Base-by-base conservation (phyloP, 129 eudicot genomes). In the Flaveria brownii region DNA sequence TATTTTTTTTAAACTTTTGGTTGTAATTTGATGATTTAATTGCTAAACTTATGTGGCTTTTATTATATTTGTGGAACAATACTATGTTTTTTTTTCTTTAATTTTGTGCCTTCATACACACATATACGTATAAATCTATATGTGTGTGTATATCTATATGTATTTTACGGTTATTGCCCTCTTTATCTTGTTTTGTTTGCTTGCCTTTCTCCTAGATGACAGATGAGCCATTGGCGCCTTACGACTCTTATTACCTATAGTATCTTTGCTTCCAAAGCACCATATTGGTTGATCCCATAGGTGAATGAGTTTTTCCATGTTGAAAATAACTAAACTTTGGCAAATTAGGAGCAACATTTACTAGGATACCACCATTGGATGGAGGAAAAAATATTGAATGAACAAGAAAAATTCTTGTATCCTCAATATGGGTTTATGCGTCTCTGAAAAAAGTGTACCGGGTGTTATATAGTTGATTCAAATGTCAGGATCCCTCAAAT, bases 281-380 rank as follows among this genome's bases (percentile, higher is more conserved):
- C 22, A 2, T 46, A 42, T 12, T 22, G 12, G 33, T 23, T 47
- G 60, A 13, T 25, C 43, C 60, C 59, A 23, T 30, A 9, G 25
- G 20, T 56, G 26, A 42, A 70, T 13, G 41, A 47, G 16, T 20
- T 47, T 70, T 47, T 70, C 22, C 56, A 49, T 70, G 43, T 7
- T 70, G 23, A 25, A 30, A 70, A 70, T 33, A 23, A 46, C 60
- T 49, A 17, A 15, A 17, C 25, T 25, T 4, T 16, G 15, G 49
- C 54, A 70, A 23, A n/a, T 49, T 70, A 26, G 45, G 25, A 13
- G 61, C 43, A 49, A 47, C 28, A 25, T 42, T 36, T 36, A 36
- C 74, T 49, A 28, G 63, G 25, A 71, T 50, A 54, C 64, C n/a
- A n/a, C 30, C 36, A 30, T 52, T 56, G 63, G 28, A 20, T 17